A percentile compares a stretch with the other conserved stretches of the same genome.
Evolutionary conservation across 2,329 filamentous ascomycete species (phyloP).

Genomic region (Fusarium kyushuense): DNA sequence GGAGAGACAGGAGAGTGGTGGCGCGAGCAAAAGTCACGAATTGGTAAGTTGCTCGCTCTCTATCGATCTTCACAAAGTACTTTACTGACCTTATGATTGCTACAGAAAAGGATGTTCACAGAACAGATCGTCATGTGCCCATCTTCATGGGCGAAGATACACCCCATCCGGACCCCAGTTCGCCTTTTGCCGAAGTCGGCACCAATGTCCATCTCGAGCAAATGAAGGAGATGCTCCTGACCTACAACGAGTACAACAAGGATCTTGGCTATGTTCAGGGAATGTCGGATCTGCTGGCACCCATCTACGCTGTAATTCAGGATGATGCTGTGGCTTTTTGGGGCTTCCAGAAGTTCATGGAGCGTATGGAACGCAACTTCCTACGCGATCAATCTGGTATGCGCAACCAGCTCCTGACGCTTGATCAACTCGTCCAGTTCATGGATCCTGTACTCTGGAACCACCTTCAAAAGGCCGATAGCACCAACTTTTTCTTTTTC

Average conservation of each 20-base stretch:
- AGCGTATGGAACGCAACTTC: slow-evolving; percentile 97
- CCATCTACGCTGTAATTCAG: slow-evolving; percentile 96
- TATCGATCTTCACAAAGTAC: slow-evolving; percentile 13
- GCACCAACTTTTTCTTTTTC: slow-evolving; percentile 99
- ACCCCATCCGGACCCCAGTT: slow-evolving; percentile 94
- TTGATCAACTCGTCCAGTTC: slow-evolving; percentile 95
- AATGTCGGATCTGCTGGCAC: slow-evolving; percentile 96
- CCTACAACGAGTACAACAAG: slow-evolving; percentile 98
- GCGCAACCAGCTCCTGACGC: slow-evolving; percentile 87
- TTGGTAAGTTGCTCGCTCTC: slow-evolving; percentile 73
- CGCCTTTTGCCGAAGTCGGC: slow-evolving; percentile 90
- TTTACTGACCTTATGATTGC: slow-evolving; percentile 30
- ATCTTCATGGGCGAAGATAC: slow-evolving; percentile 97
- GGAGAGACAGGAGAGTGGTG: slow-evolving; percentile 92
- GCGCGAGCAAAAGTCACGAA: slow-evolving; percentile 92
- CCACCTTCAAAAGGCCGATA: slow-evolving; percentile 89
- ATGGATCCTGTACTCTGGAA: slow-evolving; percentile 96
- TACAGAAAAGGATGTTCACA: slow-evolving; percentile 97
- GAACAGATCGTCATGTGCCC: slow-evolving; percentile 94
- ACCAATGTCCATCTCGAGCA: slow-evolving; percentile 99
- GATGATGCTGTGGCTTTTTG: slow-evolving; percentile 98
- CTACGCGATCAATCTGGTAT: slow-evolving; percentile 96
- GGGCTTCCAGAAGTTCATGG: slow-evolving; percentile 96
- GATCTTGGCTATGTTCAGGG: slow-evolving; percentile 97
- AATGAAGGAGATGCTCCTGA: slow-evolving; percentile 98